These are phyloP conservation scores for Vitis vinifera DNA, from an alignment of 164 flowering plant species.

Conservation along the genomic window ASM3070453v1 NC_081810.1:8354501-8355000, in stretches of 20 bases:
- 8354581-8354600: conserved; percentile 52
- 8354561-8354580: conserved; percentile 56
- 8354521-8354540: conserved; percentile 17
- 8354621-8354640: conserved; percentile 57
- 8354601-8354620: conserved; percentile 38
- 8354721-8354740: conserved; percentile 29
- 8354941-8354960: neutral
- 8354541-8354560: conserved; percentile 62
- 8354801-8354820: conserved; percentile 45
- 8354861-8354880: conserved; percentile 78
- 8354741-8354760: conserved; percentile 54
- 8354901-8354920: neutral
- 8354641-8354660: conserved; percentile 67
- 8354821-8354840: conserved; percentile 55
- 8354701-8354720: conserved; percentile 12
- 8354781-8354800: conserved; percentile 39
- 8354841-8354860: conserved; percentile 39
- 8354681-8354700: conserved; percentile 20
- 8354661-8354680: conserved; percentile 54
- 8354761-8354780: conserved; percentile 56
- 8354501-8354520: conserved; percentile 20
- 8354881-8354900: conserved; percentile 30
- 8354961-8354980: neutral
- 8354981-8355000: no score
- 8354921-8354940: neutral